These are phyloP conservation scores for Brassica rapa DNA, from an alignment of 345 rosid genomes.

Conservation along the genomic window DNA sequence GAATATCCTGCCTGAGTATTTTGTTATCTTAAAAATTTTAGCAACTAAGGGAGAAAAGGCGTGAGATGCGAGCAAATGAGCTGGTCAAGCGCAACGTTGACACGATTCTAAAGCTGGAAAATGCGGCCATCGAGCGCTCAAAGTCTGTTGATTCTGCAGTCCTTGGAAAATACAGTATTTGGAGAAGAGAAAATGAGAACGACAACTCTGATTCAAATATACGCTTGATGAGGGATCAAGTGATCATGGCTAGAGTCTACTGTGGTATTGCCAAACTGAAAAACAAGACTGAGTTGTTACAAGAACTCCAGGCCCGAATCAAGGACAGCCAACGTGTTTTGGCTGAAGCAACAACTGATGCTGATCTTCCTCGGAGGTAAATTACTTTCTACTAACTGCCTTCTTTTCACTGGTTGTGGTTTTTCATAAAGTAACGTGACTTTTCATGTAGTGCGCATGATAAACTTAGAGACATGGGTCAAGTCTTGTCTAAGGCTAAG, in stretches of 20 bases:
- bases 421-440: slow-evolving; percentile 7
- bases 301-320: slow-evolving; percentile 73
- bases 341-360: slow-evolving; percentile 75
- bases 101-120: slow-evolving; percentile 76
- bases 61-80: slow-evolving; percentile 74
- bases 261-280: slow-evolving; percentile 76
- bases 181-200: slow-evolving; percentile 92
- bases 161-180: slow-evolving; percentile 90
- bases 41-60: slow-evolving; percentile 89
- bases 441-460: slow-evolving; percentile 61
- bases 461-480: slow-evolving; percentile 91
- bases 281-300: slow-evolving; percentile 63
- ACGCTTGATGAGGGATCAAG: slow-evolving; percentile 91
- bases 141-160: slow-evolving; percentile 94
- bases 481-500: slow-evolving; percentile 77
- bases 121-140: slow-evolving; percentile 91
- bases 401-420: background rate
- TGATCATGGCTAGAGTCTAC: slow-evolving; percentile 94
- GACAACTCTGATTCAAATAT: slow-evolving; percentile 86
- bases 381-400: background rate
- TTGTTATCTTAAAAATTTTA: too few relatives aligned
- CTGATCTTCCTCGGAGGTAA: slow-evolving; percentile 82
- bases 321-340: slow-evolving; percentile 85
- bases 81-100: slow-evolving; percentile 72
- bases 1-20: background rate